These are phyloP conservation scores for Fusarium redolens DNA, from an alignment of 2,329 filamentous ascomycete species.

Conservation along the genomic window DNA sequence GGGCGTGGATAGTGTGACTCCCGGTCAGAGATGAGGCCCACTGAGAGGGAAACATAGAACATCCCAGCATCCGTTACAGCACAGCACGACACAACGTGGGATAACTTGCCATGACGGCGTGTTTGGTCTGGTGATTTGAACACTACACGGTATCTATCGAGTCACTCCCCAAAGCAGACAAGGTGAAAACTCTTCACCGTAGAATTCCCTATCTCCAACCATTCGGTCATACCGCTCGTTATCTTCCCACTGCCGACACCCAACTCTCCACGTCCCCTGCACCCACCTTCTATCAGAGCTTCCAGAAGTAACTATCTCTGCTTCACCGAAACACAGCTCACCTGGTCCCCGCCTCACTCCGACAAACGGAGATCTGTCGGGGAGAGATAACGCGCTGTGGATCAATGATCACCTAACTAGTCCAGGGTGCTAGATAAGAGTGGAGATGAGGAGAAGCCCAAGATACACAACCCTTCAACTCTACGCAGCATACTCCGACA, in stretches of 20 bases:
- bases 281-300: constrained; percentile 25
- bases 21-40: constrained; percentile 18
- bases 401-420: constrained; percentile 3
- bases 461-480: background rate
- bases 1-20: constrained; percentile 13
- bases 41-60: background rate
- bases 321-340: constrained; percentile 23
- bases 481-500: constrained; percentile 21
- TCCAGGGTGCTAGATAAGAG: constrained; percentile 26
- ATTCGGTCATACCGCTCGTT: constrained; percentile 5
- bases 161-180: background rate
- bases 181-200: constrained; percentile 13
- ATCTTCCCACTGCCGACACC: background rate
- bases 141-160: background rate
- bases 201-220: constrained; percentile 13
- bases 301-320: constrained; percentile 23
- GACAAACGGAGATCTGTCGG: constrained; percentile 26
- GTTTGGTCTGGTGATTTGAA: background rate
- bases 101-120: background rate
- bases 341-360: background rate
- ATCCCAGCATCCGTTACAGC: background rate
- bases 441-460: constrained; percentile 19
- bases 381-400: constrained; percentile 23
- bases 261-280: background rate
- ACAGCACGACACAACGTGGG: background rate